Conservation (phyloP, 2,329 filamentous ascomycete genomes). For the Trichoderma sp. region DNA sequence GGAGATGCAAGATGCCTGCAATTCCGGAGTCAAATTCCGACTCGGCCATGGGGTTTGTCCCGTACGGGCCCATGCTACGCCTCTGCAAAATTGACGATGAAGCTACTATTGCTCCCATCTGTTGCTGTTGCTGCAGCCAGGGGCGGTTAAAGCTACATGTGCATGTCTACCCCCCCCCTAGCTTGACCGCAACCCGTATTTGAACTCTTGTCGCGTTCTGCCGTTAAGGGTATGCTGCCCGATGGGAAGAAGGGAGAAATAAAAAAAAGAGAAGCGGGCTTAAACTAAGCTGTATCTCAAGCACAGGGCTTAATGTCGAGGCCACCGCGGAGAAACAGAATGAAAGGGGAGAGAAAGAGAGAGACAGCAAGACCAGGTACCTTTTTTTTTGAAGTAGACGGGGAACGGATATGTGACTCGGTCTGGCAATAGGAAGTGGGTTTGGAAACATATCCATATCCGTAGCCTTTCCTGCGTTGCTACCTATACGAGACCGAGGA, state of each 20-base stretch:
- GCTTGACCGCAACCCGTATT: not conserved
- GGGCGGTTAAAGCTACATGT: not conserved
- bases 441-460: not conserved
- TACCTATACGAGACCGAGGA: not conserved
- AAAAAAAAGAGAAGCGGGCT: not conserved
- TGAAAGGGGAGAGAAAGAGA: not conserved
- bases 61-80: not conserved
- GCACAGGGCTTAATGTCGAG: not conserved
- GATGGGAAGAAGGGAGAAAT: not conserved
- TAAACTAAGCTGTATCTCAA: not conserved
- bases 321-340: not conserved
- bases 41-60: not conserved
- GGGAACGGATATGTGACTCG: not conserved
- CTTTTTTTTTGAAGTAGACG: not conserved
- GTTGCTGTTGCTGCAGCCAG: not conserved
- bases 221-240: slow-evolving; percentile 4
- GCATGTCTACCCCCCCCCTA: not conserved
- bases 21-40: slow-evolving; percentile 5
- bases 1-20: not conserved
- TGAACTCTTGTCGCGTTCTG: not conserved
- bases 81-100: not conserved
- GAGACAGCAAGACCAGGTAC: not conserved
- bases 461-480: not conserved
- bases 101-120: too few relatives aligned
- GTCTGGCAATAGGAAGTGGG: not conserved